Evolutionary conservation across 73 alveolate genomes (phyloP), one percentile per base, ranked within the genome.

Genomic region (Tetrahymena thermophila): DNA sequence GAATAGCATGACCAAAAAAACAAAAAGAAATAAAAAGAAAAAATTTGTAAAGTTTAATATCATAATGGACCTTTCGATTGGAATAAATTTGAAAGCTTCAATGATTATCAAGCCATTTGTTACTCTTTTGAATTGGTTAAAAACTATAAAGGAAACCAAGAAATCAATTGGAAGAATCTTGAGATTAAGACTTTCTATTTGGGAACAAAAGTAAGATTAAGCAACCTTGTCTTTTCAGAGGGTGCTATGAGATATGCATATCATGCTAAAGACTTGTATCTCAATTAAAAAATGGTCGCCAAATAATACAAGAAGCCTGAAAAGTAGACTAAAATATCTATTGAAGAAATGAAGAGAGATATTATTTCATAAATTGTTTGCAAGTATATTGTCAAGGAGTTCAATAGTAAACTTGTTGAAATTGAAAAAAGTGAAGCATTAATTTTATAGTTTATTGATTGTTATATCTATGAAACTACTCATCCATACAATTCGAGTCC

Each of bases 191-290:
- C 84, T 14, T 56, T 42, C 94, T 56, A 31, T 35, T 56, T 94
- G 34, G 85, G 50, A 19, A 94, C 94, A 0, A 44, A 94, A 56
- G 94, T 94, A 3, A 50, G 37, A 89, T 93, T 96, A 84, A 96
- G 94, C 85, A 83, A 95, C n/a, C 44, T 84, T 25, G 96, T 97
- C 34, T 96, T 96, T 93, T 85, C 94, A 34, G 98, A 96, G 84
- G 98, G 98, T 34, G 97, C 97, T 40, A 95, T 85, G 96, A 95
- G 96, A 93, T 93, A 85, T 71, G 98, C 98, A 19, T 96, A 94
- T 95, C 94, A 93, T 55, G 93, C 94, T 56, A 95, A 93, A 85
- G 98, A 96, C 58, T 44, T 83, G 1, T 58, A 31, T 94, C 96
- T 96, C 85, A 55, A 95, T 25, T 17, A 95, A 95, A 94, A 93